A percentile compares a stretch with the other conserved stretches of the same genome.
phyloP scores from a whole-genome alignment of 257 asterid species.

The Echites panduratus region DNA sequence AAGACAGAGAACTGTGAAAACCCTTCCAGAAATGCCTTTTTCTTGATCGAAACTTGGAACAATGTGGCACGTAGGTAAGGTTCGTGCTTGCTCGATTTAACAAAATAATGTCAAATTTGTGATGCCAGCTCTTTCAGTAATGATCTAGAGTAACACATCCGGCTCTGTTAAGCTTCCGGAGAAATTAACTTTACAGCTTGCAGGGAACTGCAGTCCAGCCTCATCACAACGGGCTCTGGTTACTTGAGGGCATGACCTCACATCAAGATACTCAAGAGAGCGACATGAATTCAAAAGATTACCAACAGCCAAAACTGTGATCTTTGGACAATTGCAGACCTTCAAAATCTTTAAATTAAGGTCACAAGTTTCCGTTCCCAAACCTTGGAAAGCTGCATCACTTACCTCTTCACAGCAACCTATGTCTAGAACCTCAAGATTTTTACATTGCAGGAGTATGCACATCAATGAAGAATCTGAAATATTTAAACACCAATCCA shows the following conservation, averaged over 20 bases:
- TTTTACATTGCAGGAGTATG: slow-evolving; percentile 48
- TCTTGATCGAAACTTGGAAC: neutral
- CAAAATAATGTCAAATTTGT: neutral
- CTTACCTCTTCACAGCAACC: slow-evolving; percentile 88
- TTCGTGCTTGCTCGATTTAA: neutral
- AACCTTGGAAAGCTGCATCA: slow-evolving; percentile 69
- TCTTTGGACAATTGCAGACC: slow-evolving; percentile 72
- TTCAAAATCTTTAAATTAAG: slow-evolving; percentile 57
- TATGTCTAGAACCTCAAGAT: slow-evolving; percentile 83
- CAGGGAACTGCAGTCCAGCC: slow-evolving; percentile 72
- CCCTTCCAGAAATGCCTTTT: neutral
- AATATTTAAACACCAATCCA: slow-evolving; percentile 91
- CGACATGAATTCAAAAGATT: slow-evolving; percentile 57
- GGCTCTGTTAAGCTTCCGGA: slow-evolving; percentile 73
- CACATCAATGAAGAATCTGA: slow-evolving; percentile 56
- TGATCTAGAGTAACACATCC: slow-evolving; percentile 46
- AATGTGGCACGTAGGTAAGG: neutral
- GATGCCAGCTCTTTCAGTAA: neutral
- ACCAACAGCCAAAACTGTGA: slow-evolving; percentile 61
- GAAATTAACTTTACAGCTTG: slow-evolving; percentile 64
- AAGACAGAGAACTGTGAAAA: neutral
- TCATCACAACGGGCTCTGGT: slow-evolving; percentile 60
- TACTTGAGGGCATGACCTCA: slow-evolving; percentile 73
- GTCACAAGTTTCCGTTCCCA: slow-evolving; percentile 40
- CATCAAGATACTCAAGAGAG: slow-evolving; percentile 71